phyloP scores from a whole-genome alignment of 176 grass and related monocot species.

The Oropetium thomaeum region DNA sequence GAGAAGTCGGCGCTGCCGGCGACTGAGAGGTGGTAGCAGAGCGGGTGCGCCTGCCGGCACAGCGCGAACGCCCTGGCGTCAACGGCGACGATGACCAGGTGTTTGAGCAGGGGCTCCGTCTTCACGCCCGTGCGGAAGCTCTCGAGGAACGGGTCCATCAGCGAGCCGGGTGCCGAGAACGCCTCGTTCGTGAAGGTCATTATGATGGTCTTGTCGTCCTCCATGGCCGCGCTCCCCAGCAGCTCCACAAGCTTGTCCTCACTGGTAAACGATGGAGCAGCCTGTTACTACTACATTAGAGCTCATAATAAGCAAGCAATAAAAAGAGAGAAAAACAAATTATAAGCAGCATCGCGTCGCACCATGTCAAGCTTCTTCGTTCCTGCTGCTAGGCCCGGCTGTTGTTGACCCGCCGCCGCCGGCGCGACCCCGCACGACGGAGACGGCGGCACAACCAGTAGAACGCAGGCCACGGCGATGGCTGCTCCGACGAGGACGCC shows the following conservation, averaged over 20 bases:
- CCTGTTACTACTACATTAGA: not conserved
- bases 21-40: slow-evolving; percentile 35
- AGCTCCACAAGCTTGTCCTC: not conserved
- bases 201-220: slow-evolving; percentile 45
- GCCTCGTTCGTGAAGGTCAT: slow-evolving; percentile 38
- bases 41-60: slow-evolving; percentile 32
- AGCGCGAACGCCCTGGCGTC: slow-evolving; percentile 34
- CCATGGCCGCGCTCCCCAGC: slow-evolving; percentile 38
- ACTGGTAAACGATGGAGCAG: not conserved
- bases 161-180: slow-evolving; percentile 30
- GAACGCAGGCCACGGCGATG: not conserved
- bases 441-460: not conserved
- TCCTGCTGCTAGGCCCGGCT: not conserved
- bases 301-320: not conserved
- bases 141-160: slow-evolving; percentile 52
- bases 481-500: not conserved
- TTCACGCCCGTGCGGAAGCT: slow-evolving; percentile 41
- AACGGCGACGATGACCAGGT: slow-evolving; percentile 44
- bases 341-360: not conserved
- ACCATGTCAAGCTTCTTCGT: not conserved
- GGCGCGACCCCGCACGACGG: not conserved
- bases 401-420: not conserved
- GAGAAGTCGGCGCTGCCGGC: slow-evolving; percentile 15
- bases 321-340: not conserved
- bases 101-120: slow-evolving; percentile 33